Percentiles rank a stretch among this genome's conserved stretches.
Evolutionary conservation across 129 eudicot genomes (phyloP).

Genomic region (Flaveria trinervia): DNA sequence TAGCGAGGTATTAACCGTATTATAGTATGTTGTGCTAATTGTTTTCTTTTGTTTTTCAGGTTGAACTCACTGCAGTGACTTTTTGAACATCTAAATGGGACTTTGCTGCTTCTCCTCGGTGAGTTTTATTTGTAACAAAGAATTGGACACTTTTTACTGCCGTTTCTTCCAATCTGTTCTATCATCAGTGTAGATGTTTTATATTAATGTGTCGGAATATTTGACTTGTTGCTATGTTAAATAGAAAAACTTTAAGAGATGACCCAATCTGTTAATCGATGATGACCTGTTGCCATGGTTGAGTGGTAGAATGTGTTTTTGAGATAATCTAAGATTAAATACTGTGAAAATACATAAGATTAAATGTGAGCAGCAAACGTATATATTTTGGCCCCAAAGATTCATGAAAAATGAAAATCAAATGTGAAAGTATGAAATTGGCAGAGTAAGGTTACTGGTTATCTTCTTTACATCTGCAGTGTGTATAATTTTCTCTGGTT

Average conservation of each 20-base stretch:
- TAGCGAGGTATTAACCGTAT: background rate
- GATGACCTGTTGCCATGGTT: background rate
- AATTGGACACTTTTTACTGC: background rate
- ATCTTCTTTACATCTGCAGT: background rate
- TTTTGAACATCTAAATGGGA: constrained; percentile 44
- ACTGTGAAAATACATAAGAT: background rate
- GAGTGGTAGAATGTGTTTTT: background rate
- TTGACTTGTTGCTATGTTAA: background rate
- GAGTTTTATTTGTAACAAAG: constrained; percentile 19
- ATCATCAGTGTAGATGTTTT: no score
- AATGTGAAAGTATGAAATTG: constrained; percentile 1
- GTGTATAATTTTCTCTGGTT: background rate
- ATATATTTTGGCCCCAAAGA: background rate
- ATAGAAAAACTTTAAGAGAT: background rate
- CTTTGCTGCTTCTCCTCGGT: constrained; percentile 62
- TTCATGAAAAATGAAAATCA: background rate
- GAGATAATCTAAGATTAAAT: constrained; percentile 2
- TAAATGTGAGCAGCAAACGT: background rate
- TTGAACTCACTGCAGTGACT: background rate
- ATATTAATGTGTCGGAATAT: background rate
- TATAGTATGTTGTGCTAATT: constrained; percentile 13
- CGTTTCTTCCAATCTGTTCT: no score
- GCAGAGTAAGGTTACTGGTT: background rate
- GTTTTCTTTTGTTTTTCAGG: constrained; percentile 19
- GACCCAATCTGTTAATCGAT: background rate